phyloP scores from a whole-genome alignment of 2,329 filamentous ascomycete genomes.

The Leptographium procerum region DNA sequence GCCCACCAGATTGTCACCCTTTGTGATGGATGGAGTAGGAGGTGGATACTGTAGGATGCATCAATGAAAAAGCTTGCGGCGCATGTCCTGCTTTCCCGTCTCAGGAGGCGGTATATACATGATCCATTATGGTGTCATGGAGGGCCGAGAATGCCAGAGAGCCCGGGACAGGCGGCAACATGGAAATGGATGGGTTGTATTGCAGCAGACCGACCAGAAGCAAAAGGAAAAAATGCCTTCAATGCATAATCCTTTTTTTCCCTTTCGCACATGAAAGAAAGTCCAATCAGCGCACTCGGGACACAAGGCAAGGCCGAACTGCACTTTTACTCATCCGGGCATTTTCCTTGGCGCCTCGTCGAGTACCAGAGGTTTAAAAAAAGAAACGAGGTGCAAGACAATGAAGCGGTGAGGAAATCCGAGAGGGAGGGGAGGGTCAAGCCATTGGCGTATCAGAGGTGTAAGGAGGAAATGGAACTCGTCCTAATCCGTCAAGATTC shows the following conservation, averaged over 20 bases:
- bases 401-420: background rate
- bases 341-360: background rate
- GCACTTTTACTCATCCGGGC: background rate
- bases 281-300: background rate
- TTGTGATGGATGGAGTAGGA: background rate
- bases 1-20: too few relatives aligned
- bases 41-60: background rate
- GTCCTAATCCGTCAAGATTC: background rate
- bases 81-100: background rate
- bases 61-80: background rate
- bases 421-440: background rate
- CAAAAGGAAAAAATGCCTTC: background rate
- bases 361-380: background rate
- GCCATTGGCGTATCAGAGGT: constrained; percentile 1
- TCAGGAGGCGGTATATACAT: background rate
- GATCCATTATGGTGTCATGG: background rate
- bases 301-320: background rate
- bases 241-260: background rate
- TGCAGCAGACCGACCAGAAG: background rate
- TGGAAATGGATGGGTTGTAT: background rate
- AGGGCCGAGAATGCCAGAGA: background rate
- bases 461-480: background rate
- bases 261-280: background rate
- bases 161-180: background rate
- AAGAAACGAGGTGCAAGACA: background rate